A percentile compares a stretch with the other conserved stretches of the same genome.
Conservation (phyloP, 2,329 filamentous ascomycete genomes). For the Teratosphaeria epicoccoides region DNA sequence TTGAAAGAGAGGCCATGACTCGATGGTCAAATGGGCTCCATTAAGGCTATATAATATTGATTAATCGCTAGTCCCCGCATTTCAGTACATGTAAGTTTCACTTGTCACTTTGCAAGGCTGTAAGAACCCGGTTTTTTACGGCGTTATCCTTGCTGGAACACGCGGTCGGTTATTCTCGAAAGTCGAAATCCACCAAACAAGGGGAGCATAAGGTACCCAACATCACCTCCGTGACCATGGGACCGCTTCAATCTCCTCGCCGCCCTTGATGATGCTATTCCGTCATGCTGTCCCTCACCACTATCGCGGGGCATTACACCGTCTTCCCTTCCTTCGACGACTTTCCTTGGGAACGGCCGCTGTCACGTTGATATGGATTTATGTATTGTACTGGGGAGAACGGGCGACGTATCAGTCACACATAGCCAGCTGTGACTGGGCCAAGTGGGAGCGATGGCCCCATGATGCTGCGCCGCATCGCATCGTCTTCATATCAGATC, state of each 20-base stretch:
- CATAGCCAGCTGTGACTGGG: slow-evolving; percentile 67
- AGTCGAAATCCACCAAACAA: neutral
- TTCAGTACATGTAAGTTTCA: too few relatives aligned
- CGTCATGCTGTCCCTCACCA: slow-evolving; percentile 12
- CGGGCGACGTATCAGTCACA: slow-evolving; percentile 62
- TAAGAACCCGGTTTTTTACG: too few relatives aligned
- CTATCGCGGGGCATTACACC: slow-evolving; percentile 13
- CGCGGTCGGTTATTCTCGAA: neutral
- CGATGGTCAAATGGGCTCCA: too few relatives aligned
- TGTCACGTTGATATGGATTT: slow-evolving; percentile 51
- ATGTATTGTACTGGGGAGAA: slow-evolving; percentile 77
- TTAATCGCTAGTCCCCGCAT: neutral
- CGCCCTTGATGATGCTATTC: slow-evolving; percentile 9
- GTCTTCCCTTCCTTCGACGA: slow-evolving; percentile 16
- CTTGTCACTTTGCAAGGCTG: too few relatives aligned
- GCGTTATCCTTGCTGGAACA: neutral
- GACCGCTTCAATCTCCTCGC: neutral
- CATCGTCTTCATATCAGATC: slow-evolving; percentile 75
- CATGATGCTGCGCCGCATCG: slow-evolving; percentile 68
- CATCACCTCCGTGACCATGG: neutral
- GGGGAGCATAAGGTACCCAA: too few relatives aligned
- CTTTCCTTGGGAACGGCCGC: slow-evolving; percentile 13
- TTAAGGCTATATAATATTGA: too few relatives aligned
- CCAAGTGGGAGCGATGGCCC: slow-evolving; percentile 86
- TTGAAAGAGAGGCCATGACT: too few relatives aligned